Base-by-base conservation (phyloP, 2,329 filamentous ascomycete species). In the Stagonosporopsis rhizophila region DNA sequence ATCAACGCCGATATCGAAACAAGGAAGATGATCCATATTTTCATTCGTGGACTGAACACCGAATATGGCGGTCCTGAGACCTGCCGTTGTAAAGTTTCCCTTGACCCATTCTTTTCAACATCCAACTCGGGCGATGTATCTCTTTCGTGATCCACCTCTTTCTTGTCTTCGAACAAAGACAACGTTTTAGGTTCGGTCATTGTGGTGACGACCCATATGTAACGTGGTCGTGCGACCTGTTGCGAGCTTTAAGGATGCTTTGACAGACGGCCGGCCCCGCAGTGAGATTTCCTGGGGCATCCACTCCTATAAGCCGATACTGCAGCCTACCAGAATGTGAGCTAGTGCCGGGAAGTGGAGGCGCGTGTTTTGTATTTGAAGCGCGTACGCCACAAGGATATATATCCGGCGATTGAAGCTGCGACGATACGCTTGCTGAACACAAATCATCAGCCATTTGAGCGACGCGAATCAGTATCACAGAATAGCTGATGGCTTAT, bases 11-110 rank as follows among this genome's bases (percentile, higher is more conserved):
- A 73, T 3, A 72, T 56, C 1, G 79, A 80, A 1, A 81, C 83
- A 1, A 81, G 65, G 2, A 81, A 78, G 22, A 83, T 79, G 46
- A 82, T 80, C 65, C 79, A 74, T 22, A 83, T 77, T 30, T 84
- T 77, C 58, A 79, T 69, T 8, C 64, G 55, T 22, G 54, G 44
- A 14, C 65, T 65, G 52, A 71, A 74, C n/a, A 69, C 60, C 2
- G 70, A 69, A 45, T 71, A 73, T 8, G 70, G 70, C 2, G 69
- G 68, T 14, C 60, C 71, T 7, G 71, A 70, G 12, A 62, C 45
- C 35, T 65, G 60, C 42, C 65, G 60, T 46, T 68, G 54, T 11
- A 70, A 41, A 2, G 52, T 49, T n/a, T 49, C 25, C 14, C 38
- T 28, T 3, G 23, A 39, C 12, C 19, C 56, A 58, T 56, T 58